Base-by-base conservation (phyloP, 73 alveolate genomes). In the Vitrella brassicaformis region DNA sequence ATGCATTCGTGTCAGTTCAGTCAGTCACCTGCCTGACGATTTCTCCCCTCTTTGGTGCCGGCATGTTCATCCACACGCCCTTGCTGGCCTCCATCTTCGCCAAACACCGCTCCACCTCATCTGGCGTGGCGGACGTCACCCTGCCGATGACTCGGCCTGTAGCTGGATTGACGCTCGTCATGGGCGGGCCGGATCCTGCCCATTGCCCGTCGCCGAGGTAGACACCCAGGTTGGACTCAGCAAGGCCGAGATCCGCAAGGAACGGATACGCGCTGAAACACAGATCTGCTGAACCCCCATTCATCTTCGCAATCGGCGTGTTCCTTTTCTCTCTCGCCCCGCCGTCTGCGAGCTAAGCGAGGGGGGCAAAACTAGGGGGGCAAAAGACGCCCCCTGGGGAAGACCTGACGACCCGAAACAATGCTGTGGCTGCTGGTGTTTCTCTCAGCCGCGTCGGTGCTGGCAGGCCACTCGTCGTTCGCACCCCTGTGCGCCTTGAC, bases 1-100 rank as follows among this genome's bases (percentile, higher is more conserved):
- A 39, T 39, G 56, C 56, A 39, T 14, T 4, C 56, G 14, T 4
- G 56, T 14, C 4, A 14, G 56, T 14, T 39, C 56, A 39, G 56
- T 4, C 56, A 39, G 56, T 39, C 56, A 39, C 56, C 74, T 92
- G 90, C 67, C 98, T 82, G 31, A 92, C 94, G 30, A 92, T 88
- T 72, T 92, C 98, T 19, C 98, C 98, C 80, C 98, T 84, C 64
- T 70, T 64, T 27, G 98, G 98, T 0, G 93, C 90, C n/a, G 98
- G 98, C 32, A 89, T 81, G 81, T 70, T 75, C 70, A 71, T 71
- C 92, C 92, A 86, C 32, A 69, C 81, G 68, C 70, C 77, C 39
- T 86, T 68, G 47, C 81, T 89, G 25, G 46, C 74, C 27, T 46
- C 27, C 81, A 82, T 80, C 66, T 68, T 73, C 78, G 73, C 31